Conservation (phyloP, 192 early-diverging fungal genomes). For the Thoreauomyces humboldtii region DNA sequence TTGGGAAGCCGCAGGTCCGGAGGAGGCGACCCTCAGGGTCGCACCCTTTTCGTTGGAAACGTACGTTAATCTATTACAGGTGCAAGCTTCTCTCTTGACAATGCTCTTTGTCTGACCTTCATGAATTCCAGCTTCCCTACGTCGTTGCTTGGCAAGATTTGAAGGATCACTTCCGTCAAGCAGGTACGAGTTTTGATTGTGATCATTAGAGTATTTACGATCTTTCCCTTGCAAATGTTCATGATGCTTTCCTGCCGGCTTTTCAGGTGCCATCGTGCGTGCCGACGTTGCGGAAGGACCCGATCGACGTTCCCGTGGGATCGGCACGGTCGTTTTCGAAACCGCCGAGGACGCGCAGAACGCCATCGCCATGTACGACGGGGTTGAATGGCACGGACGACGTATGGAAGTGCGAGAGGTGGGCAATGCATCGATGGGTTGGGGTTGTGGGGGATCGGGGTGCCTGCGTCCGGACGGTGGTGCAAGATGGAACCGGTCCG, state of each 20-base stretch:
- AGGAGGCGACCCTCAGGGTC: too few relatives aligned
- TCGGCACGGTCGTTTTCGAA: constrained; percentile 74
- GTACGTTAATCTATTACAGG: too few relatives aligned
- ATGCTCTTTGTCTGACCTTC: not conserved
- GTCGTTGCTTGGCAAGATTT: constrained; percentile 81
- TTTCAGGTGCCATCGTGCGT: constrained; percentile 59
- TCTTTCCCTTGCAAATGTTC: not conserved
- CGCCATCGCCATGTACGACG: constrained; percentile 82
- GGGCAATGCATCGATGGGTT: constrained; percentile 22
- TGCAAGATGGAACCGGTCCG: not conserved
- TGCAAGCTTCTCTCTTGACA: not conserved
- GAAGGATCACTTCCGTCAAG: constrained; percentile 79
- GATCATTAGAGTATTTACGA: too few relatives aligned
- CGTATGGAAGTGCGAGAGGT: constrained; percentile 80
- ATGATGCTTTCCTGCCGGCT: not conserved
- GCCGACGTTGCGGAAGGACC: constrained; percentile 65
- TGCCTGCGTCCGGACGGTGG: not conserved
- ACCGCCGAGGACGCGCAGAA: constrained; percentile 57
- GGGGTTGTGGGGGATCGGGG: not conserved
- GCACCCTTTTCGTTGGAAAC: too few relatives aligned
- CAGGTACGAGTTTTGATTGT: constrained; percentile 49
- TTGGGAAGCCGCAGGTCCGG: too few relatives aligned
- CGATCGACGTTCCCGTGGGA: constrained; percentile 68
- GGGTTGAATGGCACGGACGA: constrained; percentile 74
- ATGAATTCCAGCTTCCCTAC: constrained; percentile 64